phyloP scores from a whole-genome alignment of 78 protist genomes.

The Dictyostelium intermedium region DNA sequence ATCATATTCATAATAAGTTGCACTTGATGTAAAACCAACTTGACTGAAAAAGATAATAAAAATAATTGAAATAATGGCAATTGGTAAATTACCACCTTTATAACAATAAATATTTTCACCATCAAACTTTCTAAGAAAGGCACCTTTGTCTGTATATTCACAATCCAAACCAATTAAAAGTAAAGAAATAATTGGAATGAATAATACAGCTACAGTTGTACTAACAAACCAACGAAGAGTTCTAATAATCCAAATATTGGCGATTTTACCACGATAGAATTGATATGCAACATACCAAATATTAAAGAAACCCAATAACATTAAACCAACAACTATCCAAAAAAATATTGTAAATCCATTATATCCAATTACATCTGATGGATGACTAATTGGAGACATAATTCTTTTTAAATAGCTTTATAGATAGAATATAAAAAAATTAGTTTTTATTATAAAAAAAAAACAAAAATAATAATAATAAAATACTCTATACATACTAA shows the following conservation, averaged over 20 bases:
- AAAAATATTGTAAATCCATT: conserved; percentile 8
- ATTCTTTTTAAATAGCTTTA: conserved; percentile 29
- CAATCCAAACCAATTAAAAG: conserved; percentile 55
- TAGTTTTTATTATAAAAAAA: background rate
- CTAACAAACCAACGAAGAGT: conserved; percentile 71
- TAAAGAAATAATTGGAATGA: conserved; percentile 44
- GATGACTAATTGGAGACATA: conserved; percentile 62
- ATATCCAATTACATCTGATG: conserved; percentile 42
- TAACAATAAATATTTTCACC: conserved; percentile 19
- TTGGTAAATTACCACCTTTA: conserved; percentile 16
- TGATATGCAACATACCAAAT: conserved; percentile 56
- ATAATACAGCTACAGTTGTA: conserved; percentile 36
- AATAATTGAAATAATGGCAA: conserved; percentile 10
- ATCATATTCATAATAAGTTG: conserved; percentile 70
- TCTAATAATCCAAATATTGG: conserved; percentile 45
- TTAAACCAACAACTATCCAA: conserved; percentile 26
- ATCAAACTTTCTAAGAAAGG: background rate
- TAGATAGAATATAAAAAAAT: too few relatives aligned
- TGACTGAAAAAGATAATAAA: conserved; percentile 28
- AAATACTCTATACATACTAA: conserved; percentile 1
- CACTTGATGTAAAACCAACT: background rate
- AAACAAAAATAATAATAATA: too few relatives aligned
- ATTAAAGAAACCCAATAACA: conserved; percentile 37
- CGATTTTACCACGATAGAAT: conserved; percentile 64
- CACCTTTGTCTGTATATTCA: background rate